Evolutionary conservation across 164 flowering plant species (phyloP).

Genomic region (Magnolia kwangsiensis): DNA sequence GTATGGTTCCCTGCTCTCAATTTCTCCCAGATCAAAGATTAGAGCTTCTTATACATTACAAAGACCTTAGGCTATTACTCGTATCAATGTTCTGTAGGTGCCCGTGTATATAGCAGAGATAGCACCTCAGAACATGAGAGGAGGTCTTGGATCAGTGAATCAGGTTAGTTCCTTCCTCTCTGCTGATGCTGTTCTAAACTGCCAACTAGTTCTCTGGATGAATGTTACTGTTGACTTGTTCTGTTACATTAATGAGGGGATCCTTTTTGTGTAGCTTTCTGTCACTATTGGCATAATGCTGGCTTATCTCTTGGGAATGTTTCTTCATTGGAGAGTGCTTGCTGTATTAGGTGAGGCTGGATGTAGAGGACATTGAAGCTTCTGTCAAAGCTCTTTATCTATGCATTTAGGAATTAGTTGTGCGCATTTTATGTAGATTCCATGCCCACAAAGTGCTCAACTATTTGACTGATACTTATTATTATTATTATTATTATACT

Average conservation of each 20-base stretch:
- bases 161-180: constrained; percentile 35
- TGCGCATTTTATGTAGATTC: too few relatives aligned
- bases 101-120: constrained; percentile 93
- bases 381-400: too few relatives aligned
- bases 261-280: constrained; percentile 52
- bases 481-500: too few relatives aligned
- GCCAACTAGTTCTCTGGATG: not conserved
- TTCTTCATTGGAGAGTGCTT: constrained; percentile 71
- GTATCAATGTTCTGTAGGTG: constrained; percentile 36
- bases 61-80: not conserved
- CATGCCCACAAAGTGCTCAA: too few relatives aligned
- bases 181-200: not conserved
- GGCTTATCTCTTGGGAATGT: constrained; percentile 78
- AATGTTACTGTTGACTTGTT: not conserved
- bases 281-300: constrained; percentile 81
- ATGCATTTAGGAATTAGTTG: not conserved
- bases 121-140: constrained; percentile 79
- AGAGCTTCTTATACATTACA: not conserved
- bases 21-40: not conserved
- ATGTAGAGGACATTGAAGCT: not conserved
- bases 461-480: too few relatives aligned
- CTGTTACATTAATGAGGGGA: not conserved
- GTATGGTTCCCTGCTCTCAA: not conserved
- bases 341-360: constrained; percentile 66
- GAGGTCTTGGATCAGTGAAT: constrained; percentile 62